phyloP scores from a whole-genome alignment of 805 yeast genomes.

The Myxozyma geophila region DNA sequence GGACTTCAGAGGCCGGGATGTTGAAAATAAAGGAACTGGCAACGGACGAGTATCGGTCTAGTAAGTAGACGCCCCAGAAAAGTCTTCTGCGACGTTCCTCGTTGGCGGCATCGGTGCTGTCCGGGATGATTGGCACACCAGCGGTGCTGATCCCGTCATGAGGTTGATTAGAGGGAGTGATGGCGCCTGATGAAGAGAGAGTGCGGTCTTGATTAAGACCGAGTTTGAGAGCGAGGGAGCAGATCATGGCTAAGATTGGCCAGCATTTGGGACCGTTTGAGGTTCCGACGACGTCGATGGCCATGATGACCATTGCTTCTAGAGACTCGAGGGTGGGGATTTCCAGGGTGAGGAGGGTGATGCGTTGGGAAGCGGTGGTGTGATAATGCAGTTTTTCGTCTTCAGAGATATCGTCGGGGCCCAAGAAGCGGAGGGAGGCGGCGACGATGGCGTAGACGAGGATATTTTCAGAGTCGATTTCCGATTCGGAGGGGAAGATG shows the following conservation, averaged over 20 bases:
- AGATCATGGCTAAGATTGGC: conserved; percentile 40
- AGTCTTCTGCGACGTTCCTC: conserved; percentile 39
- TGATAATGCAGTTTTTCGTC: conserved; percentile 26
- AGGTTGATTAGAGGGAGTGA: conserved; percentile 1
- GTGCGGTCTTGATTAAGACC: conserved; percentile 30
- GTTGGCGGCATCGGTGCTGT: conserved; percentile 9
- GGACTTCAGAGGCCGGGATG: conserved; percentile 37
- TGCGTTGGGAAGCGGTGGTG: conserved; percentile 35
- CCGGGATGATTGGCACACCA: conserved; percentile 28
- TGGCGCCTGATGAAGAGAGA: not conserved
- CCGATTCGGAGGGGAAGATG: not conserved
- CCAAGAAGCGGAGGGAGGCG: conserved; percentile 36
- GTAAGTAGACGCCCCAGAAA: conserved; percentile 40
- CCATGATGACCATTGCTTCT: conserved; percentile 39
- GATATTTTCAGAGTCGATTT: conserved; percentile 13
- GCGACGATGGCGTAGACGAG: conserved; percentile 37
- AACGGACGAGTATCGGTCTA: conserved; percentile 39
- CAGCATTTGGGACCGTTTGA: conserved; percentile 43
- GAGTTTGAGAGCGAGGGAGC: conserved; percentile 36
- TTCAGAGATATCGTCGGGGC: conserved; percentile 19
- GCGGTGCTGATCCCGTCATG: conserved; percentile 15
- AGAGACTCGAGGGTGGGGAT: conserved; percentile 38
- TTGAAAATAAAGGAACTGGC: conserved; percentile 40
- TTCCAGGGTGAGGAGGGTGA: conserved; percentile 36
- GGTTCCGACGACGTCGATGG: conserved; percentile 39